Evolutionary conservation across 2,329 filamentous ascomycete species (phyloP), one percentile per base, ranked within the genome.

Genomic region (Berkeleyomyces rouxiae): DNA sequence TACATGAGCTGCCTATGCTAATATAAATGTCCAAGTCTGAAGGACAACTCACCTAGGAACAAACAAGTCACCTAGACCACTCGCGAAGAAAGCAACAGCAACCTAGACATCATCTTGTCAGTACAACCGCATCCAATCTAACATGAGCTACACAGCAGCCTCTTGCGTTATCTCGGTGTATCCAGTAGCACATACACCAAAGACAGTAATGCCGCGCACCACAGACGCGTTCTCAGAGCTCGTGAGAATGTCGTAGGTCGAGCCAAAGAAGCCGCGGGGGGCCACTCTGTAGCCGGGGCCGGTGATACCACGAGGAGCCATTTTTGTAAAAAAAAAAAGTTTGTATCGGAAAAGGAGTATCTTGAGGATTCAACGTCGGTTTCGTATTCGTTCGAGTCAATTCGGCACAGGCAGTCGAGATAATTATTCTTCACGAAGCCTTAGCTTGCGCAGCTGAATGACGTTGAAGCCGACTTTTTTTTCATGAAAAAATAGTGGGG

Each of bases 191-290:
- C 84, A 71, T 78, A 88, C 84, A 63, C 83, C 84, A 70, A 88
- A 88, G 68, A 87, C 72, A 66, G 81, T 77, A 67, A 88, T 74
- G 70, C 84, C 87, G 68, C 82, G 79, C 65, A 88, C 84, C 63
- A 87, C 80, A 63, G 83, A 80, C 58, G 82, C 79, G 73, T 88
- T 88, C 70, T 88, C 85, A 42, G 84, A 73, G 37, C 81, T 80
- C 62, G 83, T 87, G 69, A 87, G 70, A 67, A 82, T 76, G 65
- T 80, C 77, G 73, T 86, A 87, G 67, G 81, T 77, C 63, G 76
- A 77, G 68, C 75, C 76, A 67, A 86, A 67, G 72, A 82, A 78
- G 66, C 84, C 79, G 39, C 63, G 63, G 36, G 63, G 63, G 37
- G 63, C 63, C 36, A 62, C 55, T 63, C 63, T 65, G 40, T 65